Evolutionary conservation across 2,329 filamentous ascomycete genomes (phyloP), one percentile per base, ranked within the genome.

Genomic region (Apiospora marii): DNA sequence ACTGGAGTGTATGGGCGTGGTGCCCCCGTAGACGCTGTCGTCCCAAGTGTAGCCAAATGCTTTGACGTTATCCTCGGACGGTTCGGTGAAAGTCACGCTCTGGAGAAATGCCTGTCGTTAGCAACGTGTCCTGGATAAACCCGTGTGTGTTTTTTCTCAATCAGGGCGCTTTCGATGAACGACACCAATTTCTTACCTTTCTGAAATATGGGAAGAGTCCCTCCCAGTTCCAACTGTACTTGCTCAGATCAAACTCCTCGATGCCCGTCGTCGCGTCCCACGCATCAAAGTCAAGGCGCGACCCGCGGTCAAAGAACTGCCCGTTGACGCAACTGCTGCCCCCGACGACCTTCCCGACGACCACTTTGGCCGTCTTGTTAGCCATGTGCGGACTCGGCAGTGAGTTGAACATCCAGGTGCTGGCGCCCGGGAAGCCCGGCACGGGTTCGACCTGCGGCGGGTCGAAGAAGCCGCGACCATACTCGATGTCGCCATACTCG

Each of bases 251-350:
- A 41, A 69, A 69, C 46, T 19, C 30, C 2, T 14, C 30, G 30
- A 53, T 43, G 67, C 80, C 81, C 0, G 79, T 80, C 30, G 81
- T 74, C 1, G 74, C 74, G 46, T 77, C 77, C 82, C 82, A 84
- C 22, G 80, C 79, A 71, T 84, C 78, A 71, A 82, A 81, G 75
- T 84, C 83, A 72, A 76, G 76, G n/a, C 78, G 79, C 8, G 80
- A 80, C 3, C 79, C 79, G n/a, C 83, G 79, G 72, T 83, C 82
- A 70, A 83, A 81, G 76, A 83, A 81, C 78, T 81, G 80, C 14
- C 82, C 83, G 70, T 84, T 84, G 53, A 82, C 74, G 53, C 81
- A 78, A 6, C 81, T 83, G 68, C 80, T 80, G 41, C 83, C 83
- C 2, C 83, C 83, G 5, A 84, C 77, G 10, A 78, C 79, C 74